Evolutionary conservation across 176 grass and related monocot genomes (phyloP), one percentile per base, ranked within the genome.

Genomic region (Cymbopogon citratus): DNA sequence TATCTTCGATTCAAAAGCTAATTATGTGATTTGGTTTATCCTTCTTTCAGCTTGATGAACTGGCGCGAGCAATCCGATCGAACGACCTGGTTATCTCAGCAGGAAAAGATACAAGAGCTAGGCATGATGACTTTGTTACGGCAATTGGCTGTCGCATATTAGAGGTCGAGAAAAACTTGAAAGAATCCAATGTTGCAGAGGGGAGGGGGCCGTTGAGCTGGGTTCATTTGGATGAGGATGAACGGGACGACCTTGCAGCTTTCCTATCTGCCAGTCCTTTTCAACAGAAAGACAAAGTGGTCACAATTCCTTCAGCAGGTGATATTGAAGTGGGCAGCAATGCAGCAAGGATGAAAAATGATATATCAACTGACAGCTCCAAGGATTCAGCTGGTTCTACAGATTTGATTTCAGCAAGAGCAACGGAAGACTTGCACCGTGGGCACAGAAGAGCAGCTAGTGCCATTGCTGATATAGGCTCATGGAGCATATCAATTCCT

Each of bases 221-320:
- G 95, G 88, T 97, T 85, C 83, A 88, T 36, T 83, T 97, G 80
- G 88, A 92, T 73, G 79, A 92, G 51, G 70, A 72, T 54, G 95
- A 97, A 76, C 66, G 95, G 5, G 86, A 94, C 10, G 95, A 97
- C 59, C 92, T 97, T 73, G 91, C 91, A 1, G 85, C 77, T 21
- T 97, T 97, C 86, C 79, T 97, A 39, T 85, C 89, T 60, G 77
- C 85, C 13, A 48, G 33, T 52, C 79, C 85, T 68, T 67, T 65
- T 39, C 83, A 87, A 9, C 85, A 74, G 65, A 66, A 52, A 68
- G 85, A 81, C 60, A 88, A 71, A 63, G 81, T 80, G 23, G 73
- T 78, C 12, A 69, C 81, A 34, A 78, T 88, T 76, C 38, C 80
- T 29, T 89, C 84, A 29, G 84, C 44, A 12, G 73, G 68, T 12